These are phyloP conservation scores for Circinella umbellata DNA, from an alignment of 371 early-diverging fungal genomes.

Conservation along the genomic window DNA sequence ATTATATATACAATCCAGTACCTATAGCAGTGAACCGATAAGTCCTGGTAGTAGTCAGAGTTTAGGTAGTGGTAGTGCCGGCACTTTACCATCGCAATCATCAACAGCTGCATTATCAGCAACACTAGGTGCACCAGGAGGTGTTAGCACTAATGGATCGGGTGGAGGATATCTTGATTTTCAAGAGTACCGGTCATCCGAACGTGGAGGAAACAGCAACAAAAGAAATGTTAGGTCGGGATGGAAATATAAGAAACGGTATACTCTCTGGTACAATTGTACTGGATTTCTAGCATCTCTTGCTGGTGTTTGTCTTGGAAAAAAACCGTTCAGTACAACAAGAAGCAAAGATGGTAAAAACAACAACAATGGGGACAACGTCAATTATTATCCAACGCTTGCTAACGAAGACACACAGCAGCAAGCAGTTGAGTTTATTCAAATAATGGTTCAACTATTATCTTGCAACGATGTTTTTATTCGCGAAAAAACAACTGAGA, in stretches of 20 bases:
- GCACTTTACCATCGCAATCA: background rate
- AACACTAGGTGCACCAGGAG: too few species aligned
- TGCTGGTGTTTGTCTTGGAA: slow-evolving; percentile 56
- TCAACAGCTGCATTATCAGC: background rate
- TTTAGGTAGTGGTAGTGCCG: slow-evolving; percentile 5
- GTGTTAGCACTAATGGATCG: too few species aligned
- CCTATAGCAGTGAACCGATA: background rate
- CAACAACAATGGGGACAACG: background rate
- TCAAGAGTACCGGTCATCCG: background rate
- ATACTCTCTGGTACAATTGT: slow-evolving; percentile 66
- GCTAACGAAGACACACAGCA: background rate
- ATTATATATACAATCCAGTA: background rate
- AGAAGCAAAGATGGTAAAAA: background rate
- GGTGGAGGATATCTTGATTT: background rate
- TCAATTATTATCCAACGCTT: background rate
- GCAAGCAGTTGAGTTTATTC: slow-evolving; percentile 76
- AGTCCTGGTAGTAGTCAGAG: background rate
- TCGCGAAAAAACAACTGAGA: slow-evolving; percentile 86
- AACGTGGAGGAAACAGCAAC: slow-evolving; percentile 4
- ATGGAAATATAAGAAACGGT: slow-evolving; percentile 11
- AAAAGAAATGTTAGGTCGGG: background rate
- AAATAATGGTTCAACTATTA: slow-evolving; percentile 82
- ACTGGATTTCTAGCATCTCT: slow-evolving; percentile 72
- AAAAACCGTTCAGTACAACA: background rate
- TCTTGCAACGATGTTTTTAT: slow-evolving; percentile 81